These are phyloP conservation scores for Mortierella sp. DNA, from an alignment of 371 early-diverging fungal genomes.

Conservation along the genomic window DNA sequence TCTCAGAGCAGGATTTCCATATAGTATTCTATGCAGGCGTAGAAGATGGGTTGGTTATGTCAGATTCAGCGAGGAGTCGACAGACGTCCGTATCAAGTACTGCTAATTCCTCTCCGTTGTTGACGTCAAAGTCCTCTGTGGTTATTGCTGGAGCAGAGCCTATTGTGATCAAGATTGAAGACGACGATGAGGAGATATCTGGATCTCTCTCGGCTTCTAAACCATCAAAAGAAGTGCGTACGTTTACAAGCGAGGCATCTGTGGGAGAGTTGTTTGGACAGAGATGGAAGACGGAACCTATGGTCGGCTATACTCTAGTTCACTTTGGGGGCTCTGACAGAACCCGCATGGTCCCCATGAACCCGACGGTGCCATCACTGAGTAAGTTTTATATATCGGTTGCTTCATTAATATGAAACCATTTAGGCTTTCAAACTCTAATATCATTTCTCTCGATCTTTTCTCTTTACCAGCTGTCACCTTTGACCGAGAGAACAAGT, in stretches of 20 bases:
- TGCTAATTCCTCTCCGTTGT: slow-evolving; percentile 16
- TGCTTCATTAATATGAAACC: not conserved
- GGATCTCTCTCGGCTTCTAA: not conserved
- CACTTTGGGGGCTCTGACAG: slow-evolving; percentile 50
- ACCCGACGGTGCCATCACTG: slow-evolving; percentile 41
- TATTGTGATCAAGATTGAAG: slow-evolving; percentile 48
- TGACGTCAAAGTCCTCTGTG: not conserved
- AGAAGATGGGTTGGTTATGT: slow-evolving; percentile 2
- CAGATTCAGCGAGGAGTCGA: slow-evolving; percentile 8
- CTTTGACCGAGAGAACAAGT: slow-evolving; percentile 16
- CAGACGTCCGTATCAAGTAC: slow-evolving; percentile 18
- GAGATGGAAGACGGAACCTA: slow-evolving; percentile 45
- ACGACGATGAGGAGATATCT: slow-evolving; percentile 30
- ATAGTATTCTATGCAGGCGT: slow-evolving; percentile 14
- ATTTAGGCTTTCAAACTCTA: not conserved
- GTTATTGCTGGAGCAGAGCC: not conserved
- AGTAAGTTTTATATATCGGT: slow-evolving; percentile 21
- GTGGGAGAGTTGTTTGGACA: slow-evolving; percentile 49
- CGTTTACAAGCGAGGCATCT: slow-evolving; percentile 33
- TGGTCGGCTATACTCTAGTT: slow-evolving; percentile 46
- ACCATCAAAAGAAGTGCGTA: slow-evolving; percentile 1
- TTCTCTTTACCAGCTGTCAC: slow-evolving; percentile 20
- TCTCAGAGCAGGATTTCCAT: slow-evolving; percentile 29
- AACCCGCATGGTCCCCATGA: slow-evolving; percentile 53
- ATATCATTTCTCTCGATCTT: not conserved